Evolutionary conservation across 1,139 yeast species (phyloP).

Genomic region (Groenewaldozyma auringiensis): DNA sequence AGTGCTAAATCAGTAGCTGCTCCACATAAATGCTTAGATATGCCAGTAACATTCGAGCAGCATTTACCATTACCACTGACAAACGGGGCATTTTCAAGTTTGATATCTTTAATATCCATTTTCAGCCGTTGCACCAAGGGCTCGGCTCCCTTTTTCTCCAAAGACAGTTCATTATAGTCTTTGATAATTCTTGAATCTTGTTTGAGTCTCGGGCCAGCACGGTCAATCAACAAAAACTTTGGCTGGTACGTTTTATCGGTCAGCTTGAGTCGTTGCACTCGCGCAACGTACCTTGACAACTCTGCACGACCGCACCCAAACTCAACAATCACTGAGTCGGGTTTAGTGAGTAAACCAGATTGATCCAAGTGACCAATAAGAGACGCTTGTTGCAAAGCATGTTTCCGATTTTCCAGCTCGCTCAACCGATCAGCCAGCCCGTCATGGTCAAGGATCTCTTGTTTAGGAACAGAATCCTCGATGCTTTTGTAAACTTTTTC

Average conservation of each 20-base stretch:
- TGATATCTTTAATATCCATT: conserved; percentile 72
- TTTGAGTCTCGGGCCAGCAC: conserved; percentile 73
- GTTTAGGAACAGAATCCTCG: conserved; percentile 12
- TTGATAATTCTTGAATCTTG: conserved; percentile 59
- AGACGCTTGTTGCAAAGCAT: conserved; percentile 76
- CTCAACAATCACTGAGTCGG: conserved; percentile 45
- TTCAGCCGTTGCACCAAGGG: conserved; percentile 48
- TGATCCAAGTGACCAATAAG: conserved; percentile 60
- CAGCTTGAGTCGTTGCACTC: conserved; percentile 33
- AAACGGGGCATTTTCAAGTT: conserved; percentile 41
- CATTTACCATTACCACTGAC: conserved; percentile 3
- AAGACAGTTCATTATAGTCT: conserved; percentile 36
- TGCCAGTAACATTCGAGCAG: conserved; percentile 44
- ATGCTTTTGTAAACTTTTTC: conserved; percentile 26
- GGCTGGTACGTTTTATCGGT: conserved; percentile 7
- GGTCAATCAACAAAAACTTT: conserved; percentile 60
- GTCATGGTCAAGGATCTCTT: conserved; percentile 18
- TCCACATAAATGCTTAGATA: conserved; percentile 87
- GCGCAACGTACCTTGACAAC: conserved; percentile 58
- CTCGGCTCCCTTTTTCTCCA: conserved; percentile 8
- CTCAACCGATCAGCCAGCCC: conserved; percentile 37
- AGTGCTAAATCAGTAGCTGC: conserved; percentile 86
- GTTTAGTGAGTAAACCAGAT: conserved; percentile 31
- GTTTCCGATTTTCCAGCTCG: conserved; percentile 56
- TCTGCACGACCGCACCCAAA: conserved; percentile 93